phyloP scores from a whole-genome alignment of 805 yeast species.

The Kodamaea hsintzibuensis region DNA sequence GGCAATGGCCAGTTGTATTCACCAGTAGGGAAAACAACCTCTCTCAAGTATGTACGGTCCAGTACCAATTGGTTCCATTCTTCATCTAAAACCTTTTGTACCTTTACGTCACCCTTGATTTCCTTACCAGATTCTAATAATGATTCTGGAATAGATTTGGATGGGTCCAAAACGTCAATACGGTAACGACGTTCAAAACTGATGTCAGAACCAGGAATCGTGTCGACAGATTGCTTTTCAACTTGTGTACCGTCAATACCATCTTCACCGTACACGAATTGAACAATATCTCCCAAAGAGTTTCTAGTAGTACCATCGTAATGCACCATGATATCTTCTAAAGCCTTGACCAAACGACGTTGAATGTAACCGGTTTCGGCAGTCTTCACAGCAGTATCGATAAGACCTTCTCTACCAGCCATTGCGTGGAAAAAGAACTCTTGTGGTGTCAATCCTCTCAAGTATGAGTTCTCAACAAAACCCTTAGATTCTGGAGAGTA shows the following conservation, averaged over 20 bases:
- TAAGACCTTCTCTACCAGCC: slow-evolving; percentile 99
- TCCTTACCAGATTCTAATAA: slow-evolving; percentile 87
- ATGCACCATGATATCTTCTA: slow-evolving; percentile 97
- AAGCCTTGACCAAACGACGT: slow-evolving; percentile 94
- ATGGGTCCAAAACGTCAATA: slow-evolving; percentile 77
- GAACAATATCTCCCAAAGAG: slow-evolving; percentile 94
- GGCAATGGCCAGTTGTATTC: slow-evolving; percentile 98
- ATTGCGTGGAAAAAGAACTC: slow-evolving; percentile 99
- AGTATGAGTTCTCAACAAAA: slow-evolving; percentile 93
- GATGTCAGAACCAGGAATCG: slow-evolving; percentile 88
- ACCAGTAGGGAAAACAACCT: slow-evolving; percentile 83
- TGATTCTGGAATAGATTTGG: slow-evolving; percentile 63
- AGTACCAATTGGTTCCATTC: slow-evolving; percentile 76
- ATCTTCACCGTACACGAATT: slow-evolving; percentile 97
- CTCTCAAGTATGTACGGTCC: slow-evolving; percentile 81
- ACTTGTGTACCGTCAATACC: slow-evolving; percentile 98
- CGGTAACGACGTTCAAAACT: slow-evolving; percentile 82
- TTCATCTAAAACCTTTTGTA: slow-evolving; percentile 77
- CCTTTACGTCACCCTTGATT: slow-evolving; percentile 82
- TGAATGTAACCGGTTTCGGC: slow-evolving; percentile 99
- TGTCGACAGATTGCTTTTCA: slow-evolving; percentile 92
- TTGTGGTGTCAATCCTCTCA: slow-evolving; percentile 97
- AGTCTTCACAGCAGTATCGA: slow-evolving; percentile 98
- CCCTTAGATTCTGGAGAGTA: slow-evolving; percentile 99
- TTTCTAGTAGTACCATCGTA: slow-evolving; percentile 98